Evolutionary conservation across 2,329 filamentous ascomycete genomes (phyloP).

Genomic region (Claviceps maximensis): DNA sequence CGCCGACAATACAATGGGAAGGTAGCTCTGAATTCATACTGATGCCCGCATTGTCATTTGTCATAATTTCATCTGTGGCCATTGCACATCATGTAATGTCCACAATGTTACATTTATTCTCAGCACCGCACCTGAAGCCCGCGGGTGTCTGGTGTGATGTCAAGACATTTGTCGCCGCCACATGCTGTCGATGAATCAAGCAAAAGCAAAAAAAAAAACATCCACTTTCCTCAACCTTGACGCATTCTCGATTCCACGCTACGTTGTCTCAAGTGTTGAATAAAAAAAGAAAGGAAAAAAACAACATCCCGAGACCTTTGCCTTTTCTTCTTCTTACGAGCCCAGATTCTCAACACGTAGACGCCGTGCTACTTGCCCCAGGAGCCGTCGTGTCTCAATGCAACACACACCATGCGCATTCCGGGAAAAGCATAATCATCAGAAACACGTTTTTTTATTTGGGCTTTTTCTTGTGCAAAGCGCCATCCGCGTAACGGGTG

Average conservation of each 20-base stretch:
- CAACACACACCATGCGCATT: neutral
- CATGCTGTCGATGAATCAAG: neutral
- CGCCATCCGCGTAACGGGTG: no score
- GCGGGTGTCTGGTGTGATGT: no score
- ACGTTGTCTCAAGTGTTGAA: neutral
- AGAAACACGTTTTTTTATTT: no score
- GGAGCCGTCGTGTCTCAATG: neutral
- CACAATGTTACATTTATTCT: neutral
- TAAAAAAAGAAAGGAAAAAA: neutral
- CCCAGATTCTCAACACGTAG: neutral
- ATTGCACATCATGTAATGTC: no score
- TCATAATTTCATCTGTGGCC: neutral
- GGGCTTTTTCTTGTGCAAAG: no score
- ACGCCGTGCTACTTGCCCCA: neutral
- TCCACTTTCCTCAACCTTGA: neutral
- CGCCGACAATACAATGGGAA: neutral
- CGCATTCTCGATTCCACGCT: neutral
- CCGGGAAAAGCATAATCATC: no score
- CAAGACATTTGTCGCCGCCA: neutral
- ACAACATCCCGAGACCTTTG: no score
- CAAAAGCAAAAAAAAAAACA: neutral
- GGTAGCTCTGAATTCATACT: neutral
- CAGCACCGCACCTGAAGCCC: no score
- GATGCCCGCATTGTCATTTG: neutral
- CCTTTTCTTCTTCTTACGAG: neutral